These are phyloP conservation scores for Thelephora terrestris DNA, from an alignment of 1,284 basidiomycete genomes.

Conservation along the genomic window DNA sequence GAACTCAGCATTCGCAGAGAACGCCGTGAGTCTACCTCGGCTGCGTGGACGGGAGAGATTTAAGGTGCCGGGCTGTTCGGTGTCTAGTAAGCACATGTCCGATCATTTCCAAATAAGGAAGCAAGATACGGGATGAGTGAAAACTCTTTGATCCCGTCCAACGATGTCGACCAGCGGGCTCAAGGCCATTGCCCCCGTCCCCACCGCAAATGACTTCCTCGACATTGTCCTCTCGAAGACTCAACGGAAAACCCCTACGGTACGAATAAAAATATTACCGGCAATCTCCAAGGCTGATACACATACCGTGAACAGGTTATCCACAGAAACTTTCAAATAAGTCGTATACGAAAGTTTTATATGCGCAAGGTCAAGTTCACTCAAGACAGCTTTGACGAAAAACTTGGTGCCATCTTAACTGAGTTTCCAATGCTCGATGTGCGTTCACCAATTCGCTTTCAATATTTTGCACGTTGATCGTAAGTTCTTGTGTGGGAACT, in stretches of 20 bases:
- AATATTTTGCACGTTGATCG: neutral
- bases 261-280: slow-evolving; percentile 24
- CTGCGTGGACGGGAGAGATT: too few species aligned
- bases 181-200: slow-evolving; percentile 95
- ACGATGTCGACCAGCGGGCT: slow-evolving; percentile 79
- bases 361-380: slow-evolving; percentile 99
- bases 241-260: slow-evolving; percentile 95
- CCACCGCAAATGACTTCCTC: slow-evolving; percentile 89
- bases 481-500: slow-evolving; percentile 1
- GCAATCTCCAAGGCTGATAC: too few species aligned
- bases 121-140: too few species aligned
- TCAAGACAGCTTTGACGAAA: slow-evolving; percentile 96
- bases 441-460: slow-evolving; percentile 18
- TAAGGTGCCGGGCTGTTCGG: too few species aligned
- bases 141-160: neutral
- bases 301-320: slow-evolving; percentile 50
- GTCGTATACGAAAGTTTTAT: slow-evolving; percentile 88
- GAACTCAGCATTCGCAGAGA: neutral
- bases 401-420: slow-evolving; percentile 84
- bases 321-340: slow-evolving; percentile 99
- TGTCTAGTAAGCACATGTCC: too few species aligned
- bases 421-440: slow-evolving; percentile 98
- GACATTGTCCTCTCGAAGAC: slow-evolving; percentile 94
- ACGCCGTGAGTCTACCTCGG: neutral
- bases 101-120: too few species aligned